These are phyloP conservation scores for Tuber brumale DNA, from an alignment of 495 filamentous ascomycete genomes.

Conservation along the genomic window DNA sequence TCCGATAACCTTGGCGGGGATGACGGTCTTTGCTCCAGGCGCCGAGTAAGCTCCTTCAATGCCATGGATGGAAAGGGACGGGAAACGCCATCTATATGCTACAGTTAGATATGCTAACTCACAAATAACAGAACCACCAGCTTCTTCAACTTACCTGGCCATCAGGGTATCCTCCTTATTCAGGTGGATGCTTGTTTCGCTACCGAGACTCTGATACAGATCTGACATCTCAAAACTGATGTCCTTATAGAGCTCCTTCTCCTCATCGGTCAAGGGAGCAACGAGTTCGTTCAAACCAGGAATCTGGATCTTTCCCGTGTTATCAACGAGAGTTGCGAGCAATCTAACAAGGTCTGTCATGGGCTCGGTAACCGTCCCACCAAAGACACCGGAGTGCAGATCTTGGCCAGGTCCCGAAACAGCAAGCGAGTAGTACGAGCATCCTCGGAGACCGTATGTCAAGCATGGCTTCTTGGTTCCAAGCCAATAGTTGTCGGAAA, in stretches of 20 bases:
- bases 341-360: slow-evolving; percentile 92
- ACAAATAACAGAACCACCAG: neutral
- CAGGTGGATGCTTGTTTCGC: slow-evolving; percentile 71
- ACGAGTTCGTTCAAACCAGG: slow-evolving; percentile 87
- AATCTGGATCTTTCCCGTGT: slow-evolving; percentile 81
- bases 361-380: slow-evolving; percentile 89
- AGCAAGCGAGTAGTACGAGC: slow-evolving; percentile 90
- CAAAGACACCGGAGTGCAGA: slow-evolving; percentile 93
- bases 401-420: slow-evolving; percentile 86
- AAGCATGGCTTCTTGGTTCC: slow-evolving; percentile 96
- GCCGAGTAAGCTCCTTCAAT: slow-evolving; percentile 92
- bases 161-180: slow-evolving; percentile 86
- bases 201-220: slow-evolving; percentile 81
- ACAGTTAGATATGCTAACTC: slow-evolving; percentile 15
- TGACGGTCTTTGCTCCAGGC: slow-evolving; percentile 94
- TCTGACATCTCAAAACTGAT: slow-evolving; percentile 96
- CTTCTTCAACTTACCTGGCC: slow-evolving; percentile 53
- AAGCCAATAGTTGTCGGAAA: slow-evolving; percentile 99
- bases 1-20: slow-evolving; percentile 91
- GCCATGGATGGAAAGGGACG: slow-evolving; percentile 92
- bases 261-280: slow-evolving; percentile 75
- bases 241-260: slow-evolving; percentile 71
- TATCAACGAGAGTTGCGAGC: slow-evolving; percentile 74
- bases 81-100: slow-evolving; percentile 64
- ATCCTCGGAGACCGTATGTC: slow-evolving; percentile 94